These are phyloP conservation scores for Cotoneaster glaucophyllus DNA, from an alignment of 306 rosid species.

Conservation along the genomic window DNA sequence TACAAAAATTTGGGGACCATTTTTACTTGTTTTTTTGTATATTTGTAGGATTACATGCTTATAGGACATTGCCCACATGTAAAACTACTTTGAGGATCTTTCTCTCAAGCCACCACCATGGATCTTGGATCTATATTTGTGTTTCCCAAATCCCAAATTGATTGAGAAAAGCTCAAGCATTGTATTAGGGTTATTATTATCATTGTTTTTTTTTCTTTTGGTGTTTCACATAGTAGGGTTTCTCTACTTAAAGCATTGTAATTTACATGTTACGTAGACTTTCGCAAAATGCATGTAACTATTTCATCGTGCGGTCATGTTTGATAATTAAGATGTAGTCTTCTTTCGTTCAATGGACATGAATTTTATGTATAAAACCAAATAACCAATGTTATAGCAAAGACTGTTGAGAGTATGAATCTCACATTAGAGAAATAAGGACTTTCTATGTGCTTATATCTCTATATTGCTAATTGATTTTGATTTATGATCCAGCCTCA, in stretches of 20 bases:
- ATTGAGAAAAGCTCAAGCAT: neutral
- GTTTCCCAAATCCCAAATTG: neutral
- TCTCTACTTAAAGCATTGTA: neutral
- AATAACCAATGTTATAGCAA: neutral
- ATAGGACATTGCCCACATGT: neutral
- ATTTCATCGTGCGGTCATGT: neutral
- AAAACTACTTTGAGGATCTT: neutral
- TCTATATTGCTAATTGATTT: too few relatives aligned
- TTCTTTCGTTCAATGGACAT: neutral
- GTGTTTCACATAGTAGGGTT: neutral
- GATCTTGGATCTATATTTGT: neutral
- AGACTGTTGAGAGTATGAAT: too few relatives aligned
- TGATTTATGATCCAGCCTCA: too few relatives aligned
- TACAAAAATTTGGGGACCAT: slow-evolving; percentile 2
- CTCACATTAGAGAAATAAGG: too few relatives aligned
- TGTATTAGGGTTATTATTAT: neutral
- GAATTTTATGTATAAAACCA: neutral
- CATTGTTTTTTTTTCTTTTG: neutral
- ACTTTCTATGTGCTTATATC: too few relatives aligned
- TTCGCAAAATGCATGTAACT: neutral
- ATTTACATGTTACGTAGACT: neutral
- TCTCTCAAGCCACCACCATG: neutral
- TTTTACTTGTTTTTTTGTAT: neutral
- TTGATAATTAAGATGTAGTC: neutral
- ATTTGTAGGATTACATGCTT: neutral